Evolutionary conservation across 805 yeast genomes (phyloP).

Genomic region (Ogataea pini): DNA sequence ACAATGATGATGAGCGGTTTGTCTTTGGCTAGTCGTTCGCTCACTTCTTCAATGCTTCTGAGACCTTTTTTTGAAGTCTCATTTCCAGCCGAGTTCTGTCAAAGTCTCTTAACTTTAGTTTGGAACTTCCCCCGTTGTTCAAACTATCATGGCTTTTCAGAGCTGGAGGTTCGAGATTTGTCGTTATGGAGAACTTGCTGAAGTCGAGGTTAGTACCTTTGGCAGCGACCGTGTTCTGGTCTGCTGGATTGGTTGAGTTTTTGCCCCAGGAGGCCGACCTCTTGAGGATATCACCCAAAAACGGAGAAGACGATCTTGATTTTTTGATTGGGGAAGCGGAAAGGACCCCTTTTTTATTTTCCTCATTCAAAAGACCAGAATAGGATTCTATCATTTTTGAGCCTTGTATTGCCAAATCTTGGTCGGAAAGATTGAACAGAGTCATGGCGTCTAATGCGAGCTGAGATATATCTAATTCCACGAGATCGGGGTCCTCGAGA

Average conservation of each 20-base stretch:
- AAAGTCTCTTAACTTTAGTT: slow-evolving; percentile 30
- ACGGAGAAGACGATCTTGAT: slow-evolving; percentile 9
- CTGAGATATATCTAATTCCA: slow-evolving; percentile 16
- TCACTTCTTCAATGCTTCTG: slow-evolving; percentile 35
- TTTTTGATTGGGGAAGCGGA: slow-evolving; percentile 20
- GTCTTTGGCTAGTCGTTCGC: too few species aligned
- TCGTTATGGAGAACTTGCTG: background rate
- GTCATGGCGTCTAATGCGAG: slow-evolving; percentile 24
- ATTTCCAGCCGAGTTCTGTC: slow-evolving; percentile 51
- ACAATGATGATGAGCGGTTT: too few species aligned
- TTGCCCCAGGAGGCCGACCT: slow-evolving; percentile 16
- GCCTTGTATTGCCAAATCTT: slow-evolving; percentile 14
- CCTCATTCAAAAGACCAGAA: slow-evolving; percentile 25
- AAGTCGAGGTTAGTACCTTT: background rate
- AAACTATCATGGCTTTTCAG: slow-evolving; percentile 25
- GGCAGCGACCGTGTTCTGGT: too few species aligned
- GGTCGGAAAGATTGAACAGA: slow-evolving; percentile 18
- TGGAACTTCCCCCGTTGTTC: background rate
- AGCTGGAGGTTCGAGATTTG: background rate
- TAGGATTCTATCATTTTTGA: slow-evolving; percentile 22
- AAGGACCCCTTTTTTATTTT: slow-evolving; percentile 18
- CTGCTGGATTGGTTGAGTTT: background rate
- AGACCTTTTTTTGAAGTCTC: slow-evolving; percentile 48
- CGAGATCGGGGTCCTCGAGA: slow-evolving; percentile 3
- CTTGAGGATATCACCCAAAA: slow-evolving; percentile 16